Conservation (phyloP, 345 rosid genomes). For the Aquilaria malaccensis region DNA sequence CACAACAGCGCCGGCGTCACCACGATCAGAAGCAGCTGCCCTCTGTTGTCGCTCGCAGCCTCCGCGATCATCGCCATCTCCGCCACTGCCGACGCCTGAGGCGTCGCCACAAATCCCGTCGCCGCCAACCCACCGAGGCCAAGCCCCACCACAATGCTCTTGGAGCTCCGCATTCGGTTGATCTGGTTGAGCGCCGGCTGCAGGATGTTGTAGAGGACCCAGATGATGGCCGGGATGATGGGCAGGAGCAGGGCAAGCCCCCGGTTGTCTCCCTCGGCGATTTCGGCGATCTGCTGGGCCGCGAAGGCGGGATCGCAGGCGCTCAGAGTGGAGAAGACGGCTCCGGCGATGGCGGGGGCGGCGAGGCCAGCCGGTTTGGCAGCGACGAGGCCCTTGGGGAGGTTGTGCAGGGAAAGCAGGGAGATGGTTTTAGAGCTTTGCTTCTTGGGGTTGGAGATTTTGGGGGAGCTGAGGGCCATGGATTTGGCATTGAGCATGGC, state of each 20-base stretch:
- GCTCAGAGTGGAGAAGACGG: constrained; percentile 65
- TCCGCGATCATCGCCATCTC: constrained; percentile 39
- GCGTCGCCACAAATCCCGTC: constrained; percentile 36
- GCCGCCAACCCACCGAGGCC: constrained; percentile 80
- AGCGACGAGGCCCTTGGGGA: constrained; percentile 41
- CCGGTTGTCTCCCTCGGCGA: constrained; percentile 79
- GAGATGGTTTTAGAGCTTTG: constrained; percentile 21
- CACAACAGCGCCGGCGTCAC: constrained; percentile 85
- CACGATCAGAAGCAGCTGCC: constrained; percentile 72
- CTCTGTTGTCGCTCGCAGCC: constrained; percentile 59
- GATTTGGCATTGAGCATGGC: constrained; percentile 56
- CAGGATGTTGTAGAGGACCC: constrained; percentile 94
- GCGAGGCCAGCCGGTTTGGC: constrained; percentile 28
- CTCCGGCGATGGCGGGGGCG: constrained; percentile 65
- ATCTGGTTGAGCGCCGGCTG: constrained; percentile 92
- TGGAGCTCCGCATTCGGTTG: constrained; percentile 61
- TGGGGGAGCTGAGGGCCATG: constrained; percentile 28
- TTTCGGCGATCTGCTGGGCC: constrained; percentile 70
- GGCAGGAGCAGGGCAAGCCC: constrained; percentile 83
- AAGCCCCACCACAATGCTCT: constrained; percentile 59
- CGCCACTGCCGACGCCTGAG: constrained; percentile 44
- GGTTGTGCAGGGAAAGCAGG: constrained; percentile 28
- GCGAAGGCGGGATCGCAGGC: constrained; percentile 76
- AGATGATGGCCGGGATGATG: constrained; percentile 70
- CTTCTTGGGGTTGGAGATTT: constrained; percentile 27